Evolutionary conservation across 2,329 filamentous ascomycete genomes (phyloP), one percentile per base, ranked within the genome.

Genomic region (Corynespora cassiicola): DNA sequence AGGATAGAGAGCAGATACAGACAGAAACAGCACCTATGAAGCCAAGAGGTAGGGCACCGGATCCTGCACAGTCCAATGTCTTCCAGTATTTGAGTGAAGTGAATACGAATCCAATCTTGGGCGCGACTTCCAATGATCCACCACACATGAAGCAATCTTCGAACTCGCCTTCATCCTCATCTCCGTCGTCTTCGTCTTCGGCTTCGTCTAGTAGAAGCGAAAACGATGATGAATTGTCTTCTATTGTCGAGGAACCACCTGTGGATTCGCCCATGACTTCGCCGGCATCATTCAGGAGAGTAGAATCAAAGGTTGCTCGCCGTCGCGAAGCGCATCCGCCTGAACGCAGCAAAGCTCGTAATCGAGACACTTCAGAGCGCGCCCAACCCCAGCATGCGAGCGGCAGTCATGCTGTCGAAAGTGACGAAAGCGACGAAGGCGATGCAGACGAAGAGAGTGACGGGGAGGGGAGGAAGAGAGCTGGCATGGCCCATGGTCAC

Each of bases 311-410:
- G 8, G 9, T 7, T 11, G 20, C 22, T n/a, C 8, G 22, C n/a
- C 8, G 8, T 24, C 22, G 22, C n/a, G 8, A 7, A 24, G 22
- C n/a, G 8, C 22, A n/a, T n/a, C 22, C 22, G 7, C 7, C 8
- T n/a, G 8, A 24, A 24, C n/a, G 8, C 16, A 22, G 5, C 53
- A 46, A 18, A 45, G 41, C 4, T 46, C 45, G 12, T 45, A 41
- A 58, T 18, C 57, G 55, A 35, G 57, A 54, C 26, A 59, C 58
- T 27, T 65, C 67, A 11, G 46, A 64, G 4, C 58, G 59, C 30
- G 58, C 56, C n/a, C n/a, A n/a, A n/a, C 50, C 55, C 11, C 53
- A 57, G 28, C 45, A 48, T 18, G 32, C 48, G 28, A 44, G 52
- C 7, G 36, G 38, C 15, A 33, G 30, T 23, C 33, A 50, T n/a